These are phyloP conservation scores for Penicillium manginii DNA, from an alignment of 495 filamentous ascomycete species.

Conservation along the genomic window DNA sequence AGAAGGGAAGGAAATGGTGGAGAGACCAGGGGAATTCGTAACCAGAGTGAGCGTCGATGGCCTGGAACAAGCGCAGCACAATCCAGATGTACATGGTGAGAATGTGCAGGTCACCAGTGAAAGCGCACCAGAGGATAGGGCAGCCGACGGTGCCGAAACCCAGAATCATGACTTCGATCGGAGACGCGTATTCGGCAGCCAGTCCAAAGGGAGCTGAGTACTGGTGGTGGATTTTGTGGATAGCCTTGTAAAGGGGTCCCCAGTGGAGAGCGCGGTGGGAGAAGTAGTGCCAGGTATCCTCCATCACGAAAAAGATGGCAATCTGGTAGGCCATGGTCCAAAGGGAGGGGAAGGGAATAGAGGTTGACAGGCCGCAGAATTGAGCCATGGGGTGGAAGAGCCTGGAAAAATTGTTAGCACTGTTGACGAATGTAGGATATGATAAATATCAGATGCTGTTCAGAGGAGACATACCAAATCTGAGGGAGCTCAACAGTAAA, in stretches of 20 bases:
- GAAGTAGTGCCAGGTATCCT: slow-evolving; percentile 99
- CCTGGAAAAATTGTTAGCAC: slow-evolving; percentile 35
- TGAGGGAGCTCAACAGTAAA: slow-evolving; percentile 97
- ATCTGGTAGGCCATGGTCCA: slow-evolving; percentile 92
- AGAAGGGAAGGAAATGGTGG: slow-evolving; percentile 95
- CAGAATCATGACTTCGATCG: slow-evolving; percentile 97
- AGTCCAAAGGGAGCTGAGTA: slow-evolving; percentile 97
- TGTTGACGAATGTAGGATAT: background rate
- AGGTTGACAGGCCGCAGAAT: slow-evolving; percentile 84
- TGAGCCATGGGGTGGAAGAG: slow-evolving; percentile 98
- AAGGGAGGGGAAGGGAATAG: slow-evolving; percentile 84
- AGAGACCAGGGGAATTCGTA: slow-evolving; percentile 98
- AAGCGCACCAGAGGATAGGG: slow-evolving; percentile 82
- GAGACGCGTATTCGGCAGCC: slow-evolving; percentile 96
- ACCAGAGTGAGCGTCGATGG: slow-evolving; percentile 94
- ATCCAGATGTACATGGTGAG: slow-evolving; percentile 99
- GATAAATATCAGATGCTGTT: background rate
- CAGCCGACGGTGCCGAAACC: slow-evolving; percentile 85
- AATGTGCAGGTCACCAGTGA: slow-evolving; percentile 88
- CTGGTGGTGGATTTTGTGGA: slow-evolving; percentile 98
- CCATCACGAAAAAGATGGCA: slow-evolving; percentile 89
- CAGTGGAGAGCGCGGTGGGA: slow-evolving; percentile 93
- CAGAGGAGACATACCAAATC: slow-evolving; percentile 69
- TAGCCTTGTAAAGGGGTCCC: slow-evolving; percentile 88
- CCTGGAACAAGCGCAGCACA: slow-evolving; percentile 88